Base-by-base conservation (phyloP, 2,329 filamentous ascomycete genomes). In the Xylariaceae sp. region DNA sequence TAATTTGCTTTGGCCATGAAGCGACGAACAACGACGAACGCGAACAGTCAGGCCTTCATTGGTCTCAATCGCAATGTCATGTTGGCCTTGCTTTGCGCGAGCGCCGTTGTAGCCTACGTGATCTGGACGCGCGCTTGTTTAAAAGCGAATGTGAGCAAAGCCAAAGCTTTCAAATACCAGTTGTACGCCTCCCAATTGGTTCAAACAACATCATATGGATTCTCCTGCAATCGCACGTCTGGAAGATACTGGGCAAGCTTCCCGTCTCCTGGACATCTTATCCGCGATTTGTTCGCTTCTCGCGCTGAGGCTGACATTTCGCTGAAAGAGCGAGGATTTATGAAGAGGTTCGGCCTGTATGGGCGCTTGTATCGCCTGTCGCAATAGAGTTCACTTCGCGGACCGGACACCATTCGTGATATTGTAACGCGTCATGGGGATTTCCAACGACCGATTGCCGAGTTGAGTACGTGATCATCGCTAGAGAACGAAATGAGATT, bases 261-360 rank as follows among this genome's bases (percentile, higher is more conserved):
- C 60, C 59, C 0, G 43, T 65, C 19, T 6, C 33, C 1, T 62
- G 58, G 58, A 40, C 45, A 1, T 59, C 58, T 0, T 65, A 59
- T 22, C 62, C 60, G 0, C 38, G 44, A 7, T 58, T 60, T 14
- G 48, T 61, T 3, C 58, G 62, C 38, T 62, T 55, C 45, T 60
- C 58, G 1, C 59, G 52, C 11, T 58, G 60, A 19, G 52, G 50
- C 11, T 65, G 62, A 61, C 33, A 57, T n/a, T 53, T 58, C 15
- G n/a, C 40, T 2, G 53, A 58, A 14, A 57, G 52, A 22, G 39
- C 52, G 11, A 31, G 44, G 3, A 38, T 48, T 1, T 49, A 56
- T 18, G 47, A 49, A 5, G 48, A 42, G 2, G 15, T 61, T 6
- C 61, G 62, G 6, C 57, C 57, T 3, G 58, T 60, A 5, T 64